These are phyloP conservation scores for Tuber umbilicatum DNA, from an alignment of 495 filamentous ascomycete species.

Conservation along the genomic window DNA sequence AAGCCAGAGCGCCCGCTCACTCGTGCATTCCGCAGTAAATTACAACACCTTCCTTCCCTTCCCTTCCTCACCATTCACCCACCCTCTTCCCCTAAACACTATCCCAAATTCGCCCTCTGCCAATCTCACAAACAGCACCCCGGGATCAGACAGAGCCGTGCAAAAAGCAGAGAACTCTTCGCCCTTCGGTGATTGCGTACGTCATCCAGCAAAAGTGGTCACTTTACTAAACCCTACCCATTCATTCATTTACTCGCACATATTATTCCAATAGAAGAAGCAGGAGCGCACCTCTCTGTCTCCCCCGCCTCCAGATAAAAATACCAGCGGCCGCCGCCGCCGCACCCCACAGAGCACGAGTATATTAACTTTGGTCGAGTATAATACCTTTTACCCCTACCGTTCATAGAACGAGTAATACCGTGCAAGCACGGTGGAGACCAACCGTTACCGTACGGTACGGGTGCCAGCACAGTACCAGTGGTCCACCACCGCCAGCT, in stretches of 20 bases:
- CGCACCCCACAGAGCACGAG: neutral
- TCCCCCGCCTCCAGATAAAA: neutral
- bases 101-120: neutral
- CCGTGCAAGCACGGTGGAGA: too few relatives aligned
- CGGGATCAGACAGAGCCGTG: neutral
- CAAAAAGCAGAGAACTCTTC: neutral
- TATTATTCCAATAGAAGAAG: neutral
- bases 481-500: too few relatives aligned
- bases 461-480: too few relatives aligned
- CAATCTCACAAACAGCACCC: neutral
- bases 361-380: too few relatives aligned
- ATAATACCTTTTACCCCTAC: neutral
- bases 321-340: neutral
- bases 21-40: neutral
- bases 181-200: neutral
- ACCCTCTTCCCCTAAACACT: neutral
- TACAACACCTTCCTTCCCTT: neutral
- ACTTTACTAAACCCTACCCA: neutral
- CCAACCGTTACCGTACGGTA: neutral
- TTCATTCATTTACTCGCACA: neutral
- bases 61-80: neutral
- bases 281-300: too few relatives aligned
- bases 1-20: neutral
- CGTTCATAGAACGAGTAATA: too few relatives aligned
- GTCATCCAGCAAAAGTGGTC: neutral